A percentile compares a stretch with the other conserved stretches of the same genome.
phyloP scores from a whole-genome alignment of 441 rosid genomes.

The Populus hybrid region DNA sequence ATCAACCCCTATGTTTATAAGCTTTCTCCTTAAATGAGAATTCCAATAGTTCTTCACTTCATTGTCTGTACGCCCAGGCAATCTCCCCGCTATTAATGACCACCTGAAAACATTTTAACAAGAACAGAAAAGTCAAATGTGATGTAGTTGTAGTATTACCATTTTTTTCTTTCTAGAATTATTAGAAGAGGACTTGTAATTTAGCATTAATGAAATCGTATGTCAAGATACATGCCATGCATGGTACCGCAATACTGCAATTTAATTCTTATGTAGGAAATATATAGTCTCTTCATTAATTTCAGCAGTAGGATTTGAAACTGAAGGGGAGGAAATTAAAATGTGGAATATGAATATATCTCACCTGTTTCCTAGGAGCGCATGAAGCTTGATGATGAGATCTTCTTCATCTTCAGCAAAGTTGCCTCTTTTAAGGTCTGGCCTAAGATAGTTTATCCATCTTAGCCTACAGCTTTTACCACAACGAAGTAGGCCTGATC shows the following conservation, averaged over 20 bases:
- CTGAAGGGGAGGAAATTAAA: not conserved
- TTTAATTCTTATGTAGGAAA: too few species aligned
- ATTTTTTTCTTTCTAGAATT: not conserved
- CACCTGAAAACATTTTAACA: conserved; percentile 43
- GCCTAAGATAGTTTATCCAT: too few species aligned
- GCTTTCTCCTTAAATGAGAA: conserved; percentile 67
- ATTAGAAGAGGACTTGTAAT: not conserved
- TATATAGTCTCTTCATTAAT: not conserved
- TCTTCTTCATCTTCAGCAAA: too few species aligned
- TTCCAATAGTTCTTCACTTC: conserved; percentile 77
- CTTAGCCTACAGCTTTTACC: conserved; percentile 52
- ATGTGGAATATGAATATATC: not conserved
- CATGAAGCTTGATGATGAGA: conserved; percentile 30
- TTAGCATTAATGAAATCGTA: not conserved
- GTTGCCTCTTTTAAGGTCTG: too few species aligned
- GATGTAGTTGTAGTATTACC: not conserved
- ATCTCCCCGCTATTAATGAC: conserved; percentile 83
- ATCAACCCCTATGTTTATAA: conserved; percentile 62
- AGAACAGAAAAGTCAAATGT: not conserved
- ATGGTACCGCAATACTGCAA: not conserved
- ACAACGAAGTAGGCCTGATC: conserved; percentile 55
- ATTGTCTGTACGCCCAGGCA: conserved; percentile 81
- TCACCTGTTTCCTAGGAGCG: conserved; percentile 80
- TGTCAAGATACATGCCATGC: not conserved
- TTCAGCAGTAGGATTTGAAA: not conserved